Percentiles rank a stretch among this genome's conserved stretches.
Evolutionary conservation across 441 rosid genomes (phyloP).

Genomic region (Erysimum cheiri): DNA sequence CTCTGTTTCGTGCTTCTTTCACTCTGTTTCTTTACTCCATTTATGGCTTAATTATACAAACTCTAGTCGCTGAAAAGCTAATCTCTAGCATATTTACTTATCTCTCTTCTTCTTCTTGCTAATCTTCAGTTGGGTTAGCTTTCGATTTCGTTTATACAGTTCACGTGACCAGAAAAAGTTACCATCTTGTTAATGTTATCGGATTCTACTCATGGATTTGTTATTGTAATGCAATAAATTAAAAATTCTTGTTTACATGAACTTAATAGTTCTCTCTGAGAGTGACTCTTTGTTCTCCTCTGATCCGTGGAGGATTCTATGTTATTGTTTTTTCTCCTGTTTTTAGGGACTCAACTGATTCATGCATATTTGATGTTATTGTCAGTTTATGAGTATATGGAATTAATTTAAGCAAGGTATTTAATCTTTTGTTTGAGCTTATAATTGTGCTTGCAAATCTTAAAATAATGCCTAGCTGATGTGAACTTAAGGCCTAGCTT

Average conservation of each 20-base stretch:
- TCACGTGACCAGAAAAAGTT: neutral
- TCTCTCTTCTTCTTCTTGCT: neutral
- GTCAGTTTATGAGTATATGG: slow-evolving; percentile 46
- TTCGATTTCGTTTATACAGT: slow-evolving; percentile 22
- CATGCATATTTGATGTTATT: slow-evolving; percentile 47
- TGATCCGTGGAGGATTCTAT: slow-evolving; percentile 33
- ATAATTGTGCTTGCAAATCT: slow-evolving; percentile 33
- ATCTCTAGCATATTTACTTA: neutral
- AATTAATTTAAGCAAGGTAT: slow-evolving; percentile 36
- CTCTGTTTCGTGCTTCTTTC: slow-evolving; percentile 6
- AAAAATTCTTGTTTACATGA: neutral
- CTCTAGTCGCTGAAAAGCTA: neutral
- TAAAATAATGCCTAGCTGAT: slow-evolving; percentile 39
- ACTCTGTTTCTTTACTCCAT: slow-evolving; percentile 18
- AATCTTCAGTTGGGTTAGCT: neutral
- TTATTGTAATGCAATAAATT: slow-evolving; percentile 2
- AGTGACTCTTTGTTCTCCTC: slow-evolving; percentile 6
- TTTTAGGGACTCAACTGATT: slow-evolving; percentile 45
- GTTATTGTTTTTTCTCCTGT: slow-evolving; percentile 1
- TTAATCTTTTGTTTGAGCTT: slow-evolving; percentile 36
- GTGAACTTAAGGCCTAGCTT: slow-evolving; percentile 44
- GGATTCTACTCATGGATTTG: slow-evolving; percentile 3
- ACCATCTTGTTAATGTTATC: slow-evolving; percentile 24
- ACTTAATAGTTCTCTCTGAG: neutral
- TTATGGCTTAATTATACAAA: slow-evolving; percentile 6